Conservation (phyloP, 2,329 filamentous ascomycete species). For the Fusarium mexicanum region DNA sequence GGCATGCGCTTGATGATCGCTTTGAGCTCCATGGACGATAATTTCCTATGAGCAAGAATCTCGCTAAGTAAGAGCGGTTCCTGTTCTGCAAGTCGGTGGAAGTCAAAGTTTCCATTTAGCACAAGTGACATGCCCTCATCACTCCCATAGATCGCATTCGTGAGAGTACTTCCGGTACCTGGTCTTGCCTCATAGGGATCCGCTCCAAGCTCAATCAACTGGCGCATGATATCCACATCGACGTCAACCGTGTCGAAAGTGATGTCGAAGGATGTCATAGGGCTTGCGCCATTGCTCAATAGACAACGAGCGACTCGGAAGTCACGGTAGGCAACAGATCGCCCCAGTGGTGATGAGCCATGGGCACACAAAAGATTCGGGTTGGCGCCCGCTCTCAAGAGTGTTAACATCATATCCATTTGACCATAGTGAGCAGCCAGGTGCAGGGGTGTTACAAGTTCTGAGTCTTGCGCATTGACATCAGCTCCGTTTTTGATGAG, state of each 20-base stretch:
- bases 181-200: conserved; percentile 7
- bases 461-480: conserved; percentile 26
- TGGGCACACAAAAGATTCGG: conserved; percentile 15
- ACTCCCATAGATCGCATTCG: not conserved
- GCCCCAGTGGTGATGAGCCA: conserved; percentile 10
- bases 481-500: conserved; percentile 27
- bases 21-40: not conserved
- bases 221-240: not conserved
- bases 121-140: not conserved
- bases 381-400: conserved; percentile 35
- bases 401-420: not conserved
- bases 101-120: conserved; percentile 37
- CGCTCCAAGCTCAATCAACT: conserved; percentile 21
- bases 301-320: conserved; percentile 7
- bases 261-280: not conserved
- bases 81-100: conserved; percentile 17
- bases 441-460: conserved; percentile 22
- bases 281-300: conserved; percentile 24
- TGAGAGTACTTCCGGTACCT: not conserved
- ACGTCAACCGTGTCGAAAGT: not conserved
- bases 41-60: not conserved
- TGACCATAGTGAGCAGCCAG: not conserved
- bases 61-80: conserved; percentile 21
- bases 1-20: conserved; percentile 32
- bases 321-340: not conserved